phyloP scores from a whole-genome alignment of 345 rosid species.

The Populus tremula region DNA sequence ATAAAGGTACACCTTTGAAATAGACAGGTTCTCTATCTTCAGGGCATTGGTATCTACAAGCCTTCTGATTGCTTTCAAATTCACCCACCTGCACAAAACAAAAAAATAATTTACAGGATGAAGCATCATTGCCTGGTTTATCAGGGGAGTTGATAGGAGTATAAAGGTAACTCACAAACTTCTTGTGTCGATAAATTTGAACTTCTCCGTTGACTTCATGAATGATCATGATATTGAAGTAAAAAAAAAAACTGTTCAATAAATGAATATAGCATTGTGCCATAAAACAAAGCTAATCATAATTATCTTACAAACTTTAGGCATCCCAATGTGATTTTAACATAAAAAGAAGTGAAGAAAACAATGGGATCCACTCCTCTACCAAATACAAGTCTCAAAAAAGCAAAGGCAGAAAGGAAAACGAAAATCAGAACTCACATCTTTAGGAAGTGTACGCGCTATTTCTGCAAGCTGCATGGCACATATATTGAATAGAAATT shows the following conservation, averaged over 20 bases:
- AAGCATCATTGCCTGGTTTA: slow-evolving; percentile 1
- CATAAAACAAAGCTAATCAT: slow-evolving; percentile 7
- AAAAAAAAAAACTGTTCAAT: slow-evolving; percentile 13
- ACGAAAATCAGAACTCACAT: no score
- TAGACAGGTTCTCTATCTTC: slow-evolving; percentile 26
- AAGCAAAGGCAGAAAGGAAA: not conserved
- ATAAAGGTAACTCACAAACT: slow-evolving; percentile 43
- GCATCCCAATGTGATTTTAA: not conserved
- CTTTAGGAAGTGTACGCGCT: no score
- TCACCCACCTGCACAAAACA: slow-evolving; percentile 46
- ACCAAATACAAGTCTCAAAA: not conserved
- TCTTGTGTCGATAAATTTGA: slow-evolving; percentile 47
- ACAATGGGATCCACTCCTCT: not conserved
- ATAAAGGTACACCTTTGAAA: slow-evolving; percentile 32
- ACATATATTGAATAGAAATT: no score
- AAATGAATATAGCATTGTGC: not conserved
- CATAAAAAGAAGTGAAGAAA: slow-evolving; percentile 3
- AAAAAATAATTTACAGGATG: slow-evolving; percentile 5
- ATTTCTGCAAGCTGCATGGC: no score
- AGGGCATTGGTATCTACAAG: slow-evolving; percentile 42
- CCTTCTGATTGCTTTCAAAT: slow-evolving; percentile 47
- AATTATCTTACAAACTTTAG: not conserved
- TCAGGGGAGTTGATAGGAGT: not conserved
- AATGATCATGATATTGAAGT: slow-evolving; percentile 12
- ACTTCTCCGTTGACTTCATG: slow-evolving; percentile 37